A percentile compares a stretch with the other conserved stretches of the same genome.
Conservation (phyloP, 805 yeast genomes). For the Wilhelminamyces savonicus region DNA sequence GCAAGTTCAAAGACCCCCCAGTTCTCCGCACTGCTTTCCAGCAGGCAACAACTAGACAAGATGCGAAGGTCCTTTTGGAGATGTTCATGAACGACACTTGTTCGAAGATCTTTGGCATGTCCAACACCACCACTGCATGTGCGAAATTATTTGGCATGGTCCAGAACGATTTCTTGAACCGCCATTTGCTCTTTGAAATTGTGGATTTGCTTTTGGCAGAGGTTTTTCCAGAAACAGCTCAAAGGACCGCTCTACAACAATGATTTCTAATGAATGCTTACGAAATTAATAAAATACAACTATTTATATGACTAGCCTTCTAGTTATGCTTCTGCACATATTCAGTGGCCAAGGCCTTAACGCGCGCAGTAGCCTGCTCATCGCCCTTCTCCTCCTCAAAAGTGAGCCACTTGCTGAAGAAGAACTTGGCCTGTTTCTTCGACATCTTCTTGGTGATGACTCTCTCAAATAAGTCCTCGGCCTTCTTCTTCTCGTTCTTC, state of each 20-base stretch:
- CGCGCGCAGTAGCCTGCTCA: slow-evolving; percentile 68
- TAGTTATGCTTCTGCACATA: too few relatives aligned
- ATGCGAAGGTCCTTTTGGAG: slow-evolving; percentile 52
- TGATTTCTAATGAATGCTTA: too few relatives aligned
- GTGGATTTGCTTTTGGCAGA: slow-evolving; percentile 52
- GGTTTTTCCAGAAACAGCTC: too few relatives aligned
- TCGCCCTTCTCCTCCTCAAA: slow-evolving; percentile 70
- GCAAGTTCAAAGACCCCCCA: slow-evolving; percentile 43
- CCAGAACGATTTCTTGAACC: slow-evolving; percentile 68
- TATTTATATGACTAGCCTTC: too few relatives aligned
- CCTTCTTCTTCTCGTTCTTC: slow-evolving; percentile 55
- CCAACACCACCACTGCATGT: slow-evolving; percentile 60
- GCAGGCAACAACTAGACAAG: slow-evolving; percentile 46
- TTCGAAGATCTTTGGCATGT: slow-evolving; percentile 66
- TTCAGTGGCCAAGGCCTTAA: slow-evolving; percentile 85
- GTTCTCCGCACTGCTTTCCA: slow-evolving; percentile 44
- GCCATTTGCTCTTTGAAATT: slow-evolving; percentile 53
- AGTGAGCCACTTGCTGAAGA: slow-evolving; percentile 86
- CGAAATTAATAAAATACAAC: too few relatives aligned
- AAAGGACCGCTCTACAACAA: too few relatives aligned
- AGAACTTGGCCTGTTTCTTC: slow-evolving; percentile 88
- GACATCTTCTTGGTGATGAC: slow-evolving; percentile 61
- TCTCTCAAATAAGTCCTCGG: slow-evolving; percentile 79
- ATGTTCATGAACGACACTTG: slow-evolving; percentile 57
- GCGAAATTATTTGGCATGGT: slow-evolving; percentile 53